Conservation (phyloP, 2,329 filamentous ascomycete genomes). For the Hypocrella siamensis region DNA sequence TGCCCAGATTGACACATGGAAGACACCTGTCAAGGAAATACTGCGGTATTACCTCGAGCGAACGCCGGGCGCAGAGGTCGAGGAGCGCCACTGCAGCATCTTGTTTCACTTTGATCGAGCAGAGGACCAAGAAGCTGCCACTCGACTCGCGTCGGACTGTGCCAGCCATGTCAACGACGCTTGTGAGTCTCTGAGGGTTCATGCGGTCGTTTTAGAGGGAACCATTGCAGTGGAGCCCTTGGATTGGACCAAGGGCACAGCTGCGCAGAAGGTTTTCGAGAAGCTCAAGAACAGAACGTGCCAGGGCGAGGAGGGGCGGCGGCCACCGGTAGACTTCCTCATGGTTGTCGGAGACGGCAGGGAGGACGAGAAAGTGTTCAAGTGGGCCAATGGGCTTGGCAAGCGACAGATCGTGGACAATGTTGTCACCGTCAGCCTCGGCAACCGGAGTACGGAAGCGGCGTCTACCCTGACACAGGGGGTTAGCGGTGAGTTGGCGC, state of each 20-base stretch:
- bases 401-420: slow-evolving; percentile 43
- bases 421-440: slow-evolving; percentile 75
- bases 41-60: slow-evolving; percentile 82
- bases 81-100: slow-evolving; percentile 81
- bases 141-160: slow-evolving; percentile 73
- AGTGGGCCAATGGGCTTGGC: slow-evolving; percentile 73
- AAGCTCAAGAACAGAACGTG: slow-evolving; percentile 27
- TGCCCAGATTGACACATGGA: slow-evolving; percentile 60
- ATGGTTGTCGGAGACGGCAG: slow-evolving; percentile 82
- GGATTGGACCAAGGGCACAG: slow-evolving; percentile 77
- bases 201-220: slow-evolving; percentile 66
- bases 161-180: slow-evolving; percentile 92
- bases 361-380: slow-evolving; percentile 87
- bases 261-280: slow-evolving; percentile 58
- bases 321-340: slow-evolving; percentile 65
- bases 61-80: slow-evolving; percentile 73
- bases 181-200: slow-evolving; percentile 68
- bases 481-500: slow-evolving; percentile 64
- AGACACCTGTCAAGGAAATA: slow-evolving; percentile 66
- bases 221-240: slow-evolving; percentile 73
- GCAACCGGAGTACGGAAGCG: slow-evolving; percentile 77
- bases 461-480: slow-evolving; percentile 76
- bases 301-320: slow-evolving; percentile 13
- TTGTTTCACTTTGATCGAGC: slow-evolving; percentile 81
- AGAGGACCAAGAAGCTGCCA: slow-evolving; percentile 60